Percentiles rank a stretch among this genome's conserved stretches.
Conservation (phyloP, 2,329 filamentous ascomycete genomes). For the Colletotrichum sp. region DNA sequence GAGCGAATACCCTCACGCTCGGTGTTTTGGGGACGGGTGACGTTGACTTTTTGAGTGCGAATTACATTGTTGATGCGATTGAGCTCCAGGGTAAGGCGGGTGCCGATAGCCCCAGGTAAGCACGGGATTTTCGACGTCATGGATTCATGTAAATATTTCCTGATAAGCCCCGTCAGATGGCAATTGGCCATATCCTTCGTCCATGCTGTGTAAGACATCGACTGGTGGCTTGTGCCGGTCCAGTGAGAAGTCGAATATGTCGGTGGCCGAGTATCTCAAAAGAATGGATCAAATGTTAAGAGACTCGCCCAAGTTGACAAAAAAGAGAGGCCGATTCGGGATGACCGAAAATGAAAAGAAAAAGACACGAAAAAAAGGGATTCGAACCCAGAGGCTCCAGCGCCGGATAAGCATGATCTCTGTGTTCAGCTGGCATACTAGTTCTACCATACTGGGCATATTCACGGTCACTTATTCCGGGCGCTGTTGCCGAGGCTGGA, state of each 20-base stretch:
- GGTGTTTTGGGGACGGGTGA: conserved; percentile 57
- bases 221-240: not conserved
- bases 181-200: not conserved
- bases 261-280: not conserved
- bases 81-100: conserved; percentile 11
- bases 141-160: not conserved
- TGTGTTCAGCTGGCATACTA: not conserved
- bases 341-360: not conserved
- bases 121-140: fast-evolving
- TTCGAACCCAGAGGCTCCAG: not conserved
- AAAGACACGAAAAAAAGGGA: not conserved
- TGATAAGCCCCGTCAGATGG: not conserved
- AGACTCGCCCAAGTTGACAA: not conserved
- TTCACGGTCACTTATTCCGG: not conserved
- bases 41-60: conserved; percentile 52
- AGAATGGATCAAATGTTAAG: not conserved
- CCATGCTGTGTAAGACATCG: not conserved
- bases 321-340: too few relatives aligned
- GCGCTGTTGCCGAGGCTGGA: not conserved
- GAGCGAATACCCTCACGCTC: conserved; percentile 59
- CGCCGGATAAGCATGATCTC: not conserved
- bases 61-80: conserved; percentile 27
- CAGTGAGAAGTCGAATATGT: not conserved
- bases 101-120: not conserved
- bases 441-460: not conserved